These are phyloP conservation scores for Adansonia gregorii DNA, from an alignment of 441 rosid genomes.

Conservation along the genomic window DNA sequence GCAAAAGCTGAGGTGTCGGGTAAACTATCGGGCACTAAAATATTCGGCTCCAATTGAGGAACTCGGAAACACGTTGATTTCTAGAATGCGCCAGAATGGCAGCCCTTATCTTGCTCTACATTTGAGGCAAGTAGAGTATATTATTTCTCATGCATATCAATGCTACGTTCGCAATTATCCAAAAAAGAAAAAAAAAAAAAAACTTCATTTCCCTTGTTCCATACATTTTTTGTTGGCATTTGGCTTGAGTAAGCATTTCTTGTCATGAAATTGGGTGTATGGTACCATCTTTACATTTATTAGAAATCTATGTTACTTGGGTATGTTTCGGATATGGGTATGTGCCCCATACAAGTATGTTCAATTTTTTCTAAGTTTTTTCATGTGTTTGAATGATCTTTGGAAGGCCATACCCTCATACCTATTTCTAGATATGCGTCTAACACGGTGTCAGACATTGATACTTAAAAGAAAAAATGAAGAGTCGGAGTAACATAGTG, in stretches of 20 bases:
- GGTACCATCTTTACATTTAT: background rate
- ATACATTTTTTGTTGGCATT: background rate
- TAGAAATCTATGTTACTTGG: too few species aligned
- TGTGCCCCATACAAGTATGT: too few species aligned
- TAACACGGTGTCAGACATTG: too few species aligned
- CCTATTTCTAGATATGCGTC: too few species aligned
- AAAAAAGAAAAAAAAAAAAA: background rate
- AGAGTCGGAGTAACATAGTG: background rate
- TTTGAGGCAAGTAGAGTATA: conserved; percentile 60
- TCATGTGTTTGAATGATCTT: too few species aligned
- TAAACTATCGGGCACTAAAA: conserved; percentile 75
- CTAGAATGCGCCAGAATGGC: conserved; percentile 71
- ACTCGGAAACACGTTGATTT: conserved; percentile 73
- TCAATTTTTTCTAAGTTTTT: too few species aligned
- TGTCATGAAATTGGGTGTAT: background rate
- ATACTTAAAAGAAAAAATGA: too few species aligned
- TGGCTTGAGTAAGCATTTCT: conserved; percentile 9
- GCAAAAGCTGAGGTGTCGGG: conserved; percentile 89
- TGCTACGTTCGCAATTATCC: background rate
- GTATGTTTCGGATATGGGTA: too few species aligned
- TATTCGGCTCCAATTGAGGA: conserved; percentile 78
- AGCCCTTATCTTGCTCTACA: conserved; percentile 89
- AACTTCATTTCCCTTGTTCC: too few species aligned
- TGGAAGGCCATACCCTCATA: too few species aligned
- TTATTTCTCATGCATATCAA: conserved; percentile 9